Evolutionary conservation across 1,139 yeast genomes (phyloP), one percentile per base, ranked within the genome.

Genomic region (Blastobotrys apis): DNA sequence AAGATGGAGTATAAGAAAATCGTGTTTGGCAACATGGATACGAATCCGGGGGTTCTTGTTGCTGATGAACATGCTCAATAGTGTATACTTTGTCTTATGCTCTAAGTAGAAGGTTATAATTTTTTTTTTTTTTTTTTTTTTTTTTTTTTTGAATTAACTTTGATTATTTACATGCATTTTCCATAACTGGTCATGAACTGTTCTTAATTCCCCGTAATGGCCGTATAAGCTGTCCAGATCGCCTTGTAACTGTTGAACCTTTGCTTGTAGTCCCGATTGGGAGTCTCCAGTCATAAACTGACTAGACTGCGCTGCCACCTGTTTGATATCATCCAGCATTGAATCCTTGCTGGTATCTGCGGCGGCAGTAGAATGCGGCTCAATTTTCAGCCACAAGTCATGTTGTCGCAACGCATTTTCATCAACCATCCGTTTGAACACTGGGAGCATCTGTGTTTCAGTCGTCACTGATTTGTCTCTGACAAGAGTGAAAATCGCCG

Each of bases 131-230:
- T 30, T 13, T 30, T 30, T 30, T 30, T 19, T 30, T 27, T 16
- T 25, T 25, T 25, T 25, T 25, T 9, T 25, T 25, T 25, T 8
- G 27, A 8, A 12, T 25, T 25, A 25, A 10, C 20, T 13, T 9
- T 5, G 16, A 19, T 25, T 47, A 44, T 41, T 47, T 40, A 36
- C 48, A 38, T 58, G 58, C 13, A 53, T 37, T 21, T 51, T 45
- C 63, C 63, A 59, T 23, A 60, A 49, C 6, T 58, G 57, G 29
- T 57, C 56, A 40, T 59, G 63, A 26, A 51, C 51, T 9, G 41
- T 41, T 36, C 55, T 48, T 6, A 59, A 51, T 22, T 51, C 43
- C 12, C 44, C 43, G 40, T 57, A 59, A 42, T 52, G 49, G 22
- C 35, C 32, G 39, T 55, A 45, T 25, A 59, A 42, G 34, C 44